A percentile compares a stretch with the other conserved stretches of the same genome.
phyloP scores from a whole-genome alignment of 179 eudicot genomes.

The Silene noctiflora region DNA sequence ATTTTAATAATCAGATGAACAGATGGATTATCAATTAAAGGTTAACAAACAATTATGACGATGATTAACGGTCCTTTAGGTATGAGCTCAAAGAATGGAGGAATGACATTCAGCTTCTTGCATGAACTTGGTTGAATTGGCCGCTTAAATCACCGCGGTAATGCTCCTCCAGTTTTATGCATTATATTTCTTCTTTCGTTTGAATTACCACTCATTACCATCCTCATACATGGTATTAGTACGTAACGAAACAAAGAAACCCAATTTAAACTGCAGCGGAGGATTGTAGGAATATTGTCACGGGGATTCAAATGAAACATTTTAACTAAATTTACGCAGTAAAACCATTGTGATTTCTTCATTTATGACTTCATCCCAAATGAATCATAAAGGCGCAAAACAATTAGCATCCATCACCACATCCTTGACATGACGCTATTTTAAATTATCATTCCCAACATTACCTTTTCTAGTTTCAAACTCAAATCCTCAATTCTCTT shows the following conservation, averaged over 20 bases:
- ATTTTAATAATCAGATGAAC: not conserved
- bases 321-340: not conserved
- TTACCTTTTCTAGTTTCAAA: slow-evolving; percentile 55
- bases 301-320: not conserved
- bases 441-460: slow-evolving; percentile 12
- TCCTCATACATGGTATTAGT: not conserved
- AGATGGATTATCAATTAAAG: not conserved
- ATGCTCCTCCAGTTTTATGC: not conserved
- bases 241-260: not conserved
- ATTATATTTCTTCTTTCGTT: not conserved
- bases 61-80: not conserved
- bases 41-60: too few relatives aligned
- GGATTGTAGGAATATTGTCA: not conserved
- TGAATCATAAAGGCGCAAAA: not conserved
- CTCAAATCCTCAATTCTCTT: slow-evolving; percentile 48
- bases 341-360: not conserved
- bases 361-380: not conserved
- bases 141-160: not conserved
- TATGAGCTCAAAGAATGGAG: not conserved
- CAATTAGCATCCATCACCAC: not conserved
- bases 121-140: not conserved
- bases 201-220: not conserved
- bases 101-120: not conserved
- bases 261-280: too few relatives aligned
- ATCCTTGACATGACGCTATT: not conserved